A percentile compares a stretch with the other conserved stretches of the same genome.
Evolutionary conservation across 1,284 basidiomycete genomes (phyloP).

Genomic region (Lentinula novae-zelandiae): DNA sequence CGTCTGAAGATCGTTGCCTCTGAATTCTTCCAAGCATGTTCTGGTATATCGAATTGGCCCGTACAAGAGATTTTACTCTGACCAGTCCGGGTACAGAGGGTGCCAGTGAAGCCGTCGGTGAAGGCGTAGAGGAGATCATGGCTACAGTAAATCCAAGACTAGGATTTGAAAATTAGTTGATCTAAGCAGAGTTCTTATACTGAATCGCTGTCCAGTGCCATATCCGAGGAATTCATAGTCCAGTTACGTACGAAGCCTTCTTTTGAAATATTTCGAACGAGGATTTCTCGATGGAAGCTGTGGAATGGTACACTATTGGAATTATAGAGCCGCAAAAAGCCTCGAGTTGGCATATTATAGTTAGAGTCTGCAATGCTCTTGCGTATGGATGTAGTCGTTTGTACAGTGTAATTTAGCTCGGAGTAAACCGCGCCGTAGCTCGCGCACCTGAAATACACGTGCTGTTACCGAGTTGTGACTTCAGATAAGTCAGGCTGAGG

Average conservation of each 20-base stretch:
- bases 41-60: neutral
- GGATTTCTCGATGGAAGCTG: neutral
- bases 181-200: neutral
- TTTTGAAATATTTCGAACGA: neutral
- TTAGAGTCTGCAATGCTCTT: neutral
- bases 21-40: neutral
- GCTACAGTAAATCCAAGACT: neutral
- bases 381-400: too few relatives aligned
- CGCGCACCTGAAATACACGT: neutral
- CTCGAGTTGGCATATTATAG: neutral
- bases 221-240: neutral
- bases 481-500: neutral
- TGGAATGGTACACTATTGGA: neutral
- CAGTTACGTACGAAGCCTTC: neutral
- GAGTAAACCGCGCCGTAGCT: neutral
- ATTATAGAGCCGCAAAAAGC: neutral
- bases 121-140: neutral
- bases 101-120: neutral
- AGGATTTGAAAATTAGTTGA: neutral
- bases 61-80: constrained; percentile 4
- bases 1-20: neutral
- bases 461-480: neutral
- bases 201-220: neutral
- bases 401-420: too few relatives aligned
- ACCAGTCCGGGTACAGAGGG: neutral